phyloP scores from a whole-genome alignment of 2,329 filamentous ascomycete species.

The Cladosporium sp. region DNA sequence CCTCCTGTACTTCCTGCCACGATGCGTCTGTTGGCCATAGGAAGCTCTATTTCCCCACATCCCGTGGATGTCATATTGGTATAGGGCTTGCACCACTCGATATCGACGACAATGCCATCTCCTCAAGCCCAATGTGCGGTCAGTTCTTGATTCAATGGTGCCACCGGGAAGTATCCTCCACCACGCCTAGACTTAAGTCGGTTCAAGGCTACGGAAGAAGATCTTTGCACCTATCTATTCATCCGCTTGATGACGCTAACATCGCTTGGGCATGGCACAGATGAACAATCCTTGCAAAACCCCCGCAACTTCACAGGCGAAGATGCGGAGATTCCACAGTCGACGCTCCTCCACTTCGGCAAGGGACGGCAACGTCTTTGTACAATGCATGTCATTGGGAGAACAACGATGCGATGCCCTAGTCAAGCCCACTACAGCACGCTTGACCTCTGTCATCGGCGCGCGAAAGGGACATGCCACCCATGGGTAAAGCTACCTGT shows the following conservation, averaged over 20 bases:
- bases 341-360: constrained; percentile 10
- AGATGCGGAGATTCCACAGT: constrained; percentile 1
- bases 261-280: background rate
- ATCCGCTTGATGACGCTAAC: constrained; percentile 7
- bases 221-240: constrained; percentile 14
- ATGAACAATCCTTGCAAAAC: constrained; percentile 5
- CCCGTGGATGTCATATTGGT: background rate
- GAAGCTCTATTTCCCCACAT: background rate
- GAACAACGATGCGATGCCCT: background rate
- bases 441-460: constrained; percentile 14
- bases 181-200: background rate
- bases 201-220: constrained; percentile 2
- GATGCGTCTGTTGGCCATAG: background rate
- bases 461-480: background rate
- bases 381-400: background rate
- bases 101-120: background rate
- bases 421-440: background rate
- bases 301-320: constrained; percentile 5
- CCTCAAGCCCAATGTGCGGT: background rate
- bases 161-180: constrained; percentile 8
- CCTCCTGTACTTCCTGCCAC: background rate
- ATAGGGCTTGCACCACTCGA: background rate
- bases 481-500: background rate
- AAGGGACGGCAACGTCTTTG: constrained; percentile 5
- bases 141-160: background rate